Evolutionary conservation across 2,329 filamentous ascomycete genomes (phyloP).

Genomic region (Aureobasidium sp.): DNA sequence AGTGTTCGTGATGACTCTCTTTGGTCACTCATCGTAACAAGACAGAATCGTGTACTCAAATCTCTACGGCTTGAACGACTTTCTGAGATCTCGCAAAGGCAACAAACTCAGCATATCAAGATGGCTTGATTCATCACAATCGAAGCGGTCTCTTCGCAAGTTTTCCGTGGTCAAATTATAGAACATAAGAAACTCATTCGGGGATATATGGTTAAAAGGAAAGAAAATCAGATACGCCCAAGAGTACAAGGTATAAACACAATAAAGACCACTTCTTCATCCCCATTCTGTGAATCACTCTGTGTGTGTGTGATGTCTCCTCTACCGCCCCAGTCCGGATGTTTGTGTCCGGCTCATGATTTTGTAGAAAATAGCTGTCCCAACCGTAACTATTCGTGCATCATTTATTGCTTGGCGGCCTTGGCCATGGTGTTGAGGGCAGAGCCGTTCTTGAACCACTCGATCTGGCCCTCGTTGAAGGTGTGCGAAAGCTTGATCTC

Average conservation of each 20-base stretch:
- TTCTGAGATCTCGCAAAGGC: background rate
- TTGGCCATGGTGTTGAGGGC: conserved; percentile 99
- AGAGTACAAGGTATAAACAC: conserved; percentile 18
- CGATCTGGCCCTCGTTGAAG: conserved; percentile 95
- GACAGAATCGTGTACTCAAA: background rate
- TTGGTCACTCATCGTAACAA: background rate
- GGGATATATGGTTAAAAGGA: conserved; percentile 9
- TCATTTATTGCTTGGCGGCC: conserved; percentile 10
- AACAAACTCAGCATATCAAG: background rate
- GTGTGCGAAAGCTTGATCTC: conserved; percentile 85
- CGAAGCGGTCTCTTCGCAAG: background rate
- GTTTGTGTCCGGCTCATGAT: conserved; percentile 7
- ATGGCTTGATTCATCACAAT: background rate
- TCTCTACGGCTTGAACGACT: background rate
- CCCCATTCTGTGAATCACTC: conserved; percentile 10
- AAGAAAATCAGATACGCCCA: conserved; percentile 16
- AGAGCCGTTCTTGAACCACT: conserved; percentile 98
- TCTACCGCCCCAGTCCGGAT: conserved; percentile 10
- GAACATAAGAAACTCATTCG: conserved; percentile 9
- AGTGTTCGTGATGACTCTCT: too few species aligned
- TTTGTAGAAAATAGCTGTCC: conserved; percentile 11
- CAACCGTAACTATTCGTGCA: conserved; percentile 8
- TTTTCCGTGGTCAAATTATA: background rate
- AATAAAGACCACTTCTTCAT: conserved; percentile 8
- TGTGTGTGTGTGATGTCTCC: background rate